Percentiles rank a stretch among this genome's conserved stretches.
phyloP scores from a whole-genome alignment of 2,329 filamentous ascomycete genomes.

The Xylariaceae sp. region DNA sequence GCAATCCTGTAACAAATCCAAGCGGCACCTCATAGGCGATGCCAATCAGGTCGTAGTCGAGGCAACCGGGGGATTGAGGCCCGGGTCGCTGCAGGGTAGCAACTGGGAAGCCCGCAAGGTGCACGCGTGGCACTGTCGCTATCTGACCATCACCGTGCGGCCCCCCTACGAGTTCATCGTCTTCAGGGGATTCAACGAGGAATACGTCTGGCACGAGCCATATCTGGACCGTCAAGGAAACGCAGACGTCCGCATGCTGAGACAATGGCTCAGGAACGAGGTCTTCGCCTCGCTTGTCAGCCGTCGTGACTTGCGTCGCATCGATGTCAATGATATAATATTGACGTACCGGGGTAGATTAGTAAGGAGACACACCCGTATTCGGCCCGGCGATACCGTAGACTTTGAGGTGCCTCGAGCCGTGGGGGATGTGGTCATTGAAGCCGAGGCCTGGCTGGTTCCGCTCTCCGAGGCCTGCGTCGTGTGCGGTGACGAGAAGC shows the following conservation, averaged over 20 bases:
- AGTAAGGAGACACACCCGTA: constrained; percentile 13
- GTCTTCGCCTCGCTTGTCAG: constrained; percentile 20
- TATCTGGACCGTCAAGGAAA: constrained; percentile 15
- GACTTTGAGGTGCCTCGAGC: constrained; percentile 36
- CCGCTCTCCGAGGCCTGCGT: constrained; percentile 35
- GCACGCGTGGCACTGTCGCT: constrained; percentile 37
- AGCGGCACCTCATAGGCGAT: constrained; percentile 22
- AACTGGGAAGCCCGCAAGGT: constrained; percentile 37
- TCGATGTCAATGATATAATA: constrained; percentile 25
- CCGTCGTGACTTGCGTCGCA: constrained; percentile 7
- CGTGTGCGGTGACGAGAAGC: constrained; percentile 41
- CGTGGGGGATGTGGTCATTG: constrained; percentile 33
- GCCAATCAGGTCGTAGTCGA: constrained; percentile 35
- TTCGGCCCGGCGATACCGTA: constrained; percentile 33
- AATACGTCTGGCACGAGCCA: constrained; percentile 38
- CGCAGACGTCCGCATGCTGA: constrained; percentile 16
- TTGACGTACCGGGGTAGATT: constrained; percentile 17
- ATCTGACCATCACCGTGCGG: constrained; percentile 34
- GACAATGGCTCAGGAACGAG: constrained; percentile 22
- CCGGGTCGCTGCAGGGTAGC: constrained; percentile 37
- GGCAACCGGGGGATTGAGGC: constrained; percentile 36
- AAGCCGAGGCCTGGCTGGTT: constrained; percentile 41
- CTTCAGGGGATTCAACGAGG: constrained; percentile 35
- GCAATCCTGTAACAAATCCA: constrained; percentile 2
- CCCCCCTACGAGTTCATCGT: constrained; percentile 30